A percentile compares a stretch with the other conserved stretches of the same genome.
Evolutionary conservation across 768 basidiomycete genomes (phyloP).

Genomic region (Aureoboletus auriporus): DNA sequence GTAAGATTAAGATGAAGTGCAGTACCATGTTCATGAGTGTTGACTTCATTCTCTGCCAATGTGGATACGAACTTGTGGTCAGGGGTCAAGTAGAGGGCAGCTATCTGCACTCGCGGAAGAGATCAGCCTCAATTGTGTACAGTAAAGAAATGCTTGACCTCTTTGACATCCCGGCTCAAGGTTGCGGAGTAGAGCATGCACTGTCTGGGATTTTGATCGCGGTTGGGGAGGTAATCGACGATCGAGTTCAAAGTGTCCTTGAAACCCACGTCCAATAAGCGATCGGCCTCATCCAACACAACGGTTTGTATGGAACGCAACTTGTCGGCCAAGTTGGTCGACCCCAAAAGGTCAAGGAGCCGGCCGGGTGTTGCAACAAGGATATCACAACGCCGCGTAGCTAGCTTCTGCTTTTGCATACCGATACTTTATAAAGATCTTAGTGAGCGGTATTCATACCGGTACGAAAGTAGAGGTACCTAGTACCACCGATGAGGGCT

Average conservation of each 20-base stretch:
- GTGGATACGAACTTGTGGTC: constrained; percentile 52
- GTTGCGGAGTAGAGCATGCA: constrained; percentile 73
- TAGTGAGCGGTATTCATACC: neutral
- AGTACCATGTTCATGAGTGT: constrained; percentile 59
- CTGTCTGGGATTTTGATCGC: constrained; percentile 53
- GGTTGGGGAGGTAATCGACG: constrained; percentile 37
- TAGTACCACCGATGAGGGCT: constrained; percentile 55
- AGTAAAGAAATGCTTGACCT: constrained; percentile 31
- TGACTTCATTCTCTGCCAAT: constrained; percentile 50
- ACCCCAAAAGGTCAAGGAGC: constrained; percentile 65
- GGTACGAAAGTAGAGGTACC: constrained; percentile 22
- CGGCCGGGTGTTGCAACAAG: constrained; percentile 75
- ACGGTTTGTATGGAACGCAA: constrained; percentile 40
- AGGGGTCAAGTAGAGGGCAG: constrained; percentile 22
- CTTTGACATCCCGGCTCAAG: constrained; percentile 62
- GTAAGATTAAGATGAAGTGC: neutral
- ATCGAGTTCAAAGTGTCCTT: constrained; percentile 65
- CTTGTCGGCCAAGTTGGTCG: constrained; percentile 32
- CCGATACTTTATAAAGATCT: constrained; percentile 17
- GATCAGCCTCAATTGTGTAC: neutral
- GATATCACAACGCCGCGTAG: constrained; percentile 40
- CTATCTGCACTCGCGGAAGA: constrained; percentile 16
- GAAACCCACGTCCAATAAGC: constrained; percentile 73
- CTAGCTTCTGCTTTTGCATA: constrained; percentile 26
- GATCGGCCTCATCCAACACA: constrained; percentile 73